These are phyloP conservation scores for Ballota nigra DNA, from an alignment of 257 asterid species.

Conservation along the genomic window DNA sequence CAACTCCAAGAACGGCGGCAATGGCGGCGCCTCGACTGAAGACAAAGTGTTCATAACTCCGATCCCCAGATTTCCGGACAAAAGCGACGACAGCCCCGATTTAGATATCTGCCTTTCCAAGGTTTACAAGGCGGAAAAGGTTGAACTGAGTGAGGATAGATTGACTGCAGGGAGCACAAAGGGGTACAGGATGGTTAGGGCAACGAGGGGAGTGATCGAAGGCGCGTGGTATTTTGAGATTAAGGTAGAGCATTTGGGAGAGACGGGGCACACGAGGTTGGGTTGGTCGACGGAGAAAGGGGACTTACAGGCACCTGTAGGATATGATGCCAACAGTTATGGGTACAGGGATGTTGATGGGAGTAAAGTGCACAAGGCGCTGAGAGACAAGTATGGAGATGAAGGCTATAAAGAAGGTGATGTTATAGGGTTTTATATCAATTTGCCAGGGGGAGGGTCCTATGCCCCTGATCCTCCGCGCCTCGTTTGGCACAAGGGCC, in stretches of 20 bases:
- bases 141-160: constrained; percentile 86
- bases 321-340: constrained; percentile 88
- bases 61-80: constrained; percentile 76
- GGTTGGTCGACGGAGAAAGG: constrained; percentile 98
- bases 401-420: constrained; percentile 91
- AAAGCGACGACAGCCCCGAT: constrained; percentile 66
- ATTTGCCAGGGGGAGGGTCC: constrained; percentile 69
- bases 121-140: constrained; percentile 90
- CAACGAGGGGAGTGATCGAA: constrained; percentile 79
- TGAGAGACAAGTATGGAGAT: constrained; percentile 79
- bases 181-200: constrained; percentile 97
- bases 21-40: constrained; percentile 33
- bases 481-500: constrained; percentile 93
- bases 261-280: constrained; percentile 85
- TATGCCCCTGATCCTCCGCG: constrained; percentile 71
- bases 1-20: constrained; percentile 35
- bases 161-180: constrained; percentile 87
- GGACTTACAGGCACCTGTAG: constrained; percentile 97
- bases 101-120: constrained; percentile 72
- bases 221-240: constrained; percentile 99
- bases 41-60: constrained; percentile 77
- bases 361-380: constrained; percentile 86
- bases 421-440: constrained; percentile 85
- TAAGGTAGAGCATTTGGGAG: constrained; percentile 78
- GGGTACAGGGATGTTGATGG: constrained; percentile 96